phyloP scores from a whole-genome alignment of 176 grass and related monocot genomes.

The Pontederia crassipes region DNA sequence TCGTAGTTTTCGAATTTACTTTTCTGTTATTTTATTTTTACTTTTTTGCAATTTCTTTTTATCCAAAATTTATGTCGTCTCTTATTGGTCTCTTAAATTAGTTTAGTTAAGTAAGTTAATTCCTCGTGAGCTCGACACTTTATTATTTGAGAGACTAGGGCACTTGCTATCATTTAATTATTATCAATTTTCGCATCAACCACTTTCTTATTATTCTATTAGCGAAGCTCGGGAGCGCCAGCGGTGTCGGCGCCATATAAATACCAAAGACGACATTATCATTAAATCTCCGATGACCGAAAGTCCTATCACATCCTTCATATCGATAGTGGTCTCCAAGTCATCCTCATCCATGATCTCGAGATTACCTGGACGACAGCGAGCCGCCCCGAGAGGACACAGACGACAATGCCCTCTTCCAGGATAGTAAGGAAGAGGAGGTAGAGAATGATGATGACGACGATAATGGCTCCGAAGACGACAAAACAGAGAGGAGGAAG shows the following conservation, averaged over 20 bases:
- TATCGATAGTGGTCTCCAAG: constrained; percentile 58
- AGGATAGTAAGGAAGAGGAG: neutral
- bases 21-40: too few relatives aligned
- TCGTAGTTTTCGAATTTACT: too few relatives aligned
- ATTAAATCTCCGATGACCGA: constrained; percentile 72
- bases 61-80: too few relatives aligned
- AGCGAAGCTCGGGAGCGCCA: neutral
- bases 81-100: too few relatives aligned
- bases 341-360: constrained; percentile 69
- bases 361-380: constrained; percentile 65
- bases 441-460: neutral
- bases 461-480: constrained; percentile 14
- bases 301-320: constrained; percentile 60
- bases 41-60: too few relatives aligned
- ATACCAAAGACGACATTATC: constrained; percentile 39
- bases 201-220: neutral
- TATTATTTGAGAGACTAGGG: too few relatives aligned
- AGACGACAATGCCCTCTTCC: too few relatives aligned
- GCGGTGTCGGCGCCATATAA: neutral
- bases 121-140: too few relatives aligned
- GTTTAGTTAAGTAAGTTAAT: too few relatives aligned
- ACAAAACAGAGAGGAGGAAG: neutral
- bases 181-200: too few relatives aligned
- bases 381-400: neutral
- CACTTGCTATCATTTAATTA: too few relatives aligned